Base-by-base conservation (phyloP, 1,284 basidiomycete species). In the Xerocomus amazonicus region DNA sequence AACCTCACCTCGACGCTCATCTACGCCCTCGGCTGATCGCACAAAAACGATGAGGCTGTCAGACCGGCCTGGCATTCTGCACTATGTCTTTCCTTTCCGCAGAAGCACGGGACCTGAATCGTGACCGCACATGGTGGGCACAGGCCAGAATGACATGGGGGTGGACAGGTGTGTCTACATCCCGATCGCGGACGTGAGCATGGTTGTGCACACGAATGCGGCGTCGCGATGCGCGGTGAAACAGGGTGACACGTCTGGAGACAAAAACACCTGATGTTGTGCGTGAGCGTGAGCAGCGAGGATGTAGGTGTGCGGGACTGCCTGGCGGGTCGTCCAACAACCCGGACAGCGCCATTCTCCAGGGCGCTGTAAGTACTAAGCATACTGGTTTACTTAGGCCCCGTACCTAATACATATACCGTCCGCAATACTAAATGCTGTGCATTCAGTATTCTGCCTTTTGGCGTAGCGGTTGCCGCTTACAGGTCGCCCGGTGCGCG, bases 321-420 rank as follows among this genome's bases (percentile, higher is more conserved):
- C 67, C 39, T 76, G 74, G 26, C 92, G 74, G 53, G 83, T 85
- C 4, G 81, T 81, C 61, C 92, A 91, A 70, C 92, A 95, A 0
- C 90, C 90, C 91, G 92, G 92, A 67, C 92, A 95, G 49, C 86
- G 75, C 92, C 92, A 94, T 60, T 91, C 87, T 1, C 84, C 84
- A 29, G 74, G 73, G 44, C 73, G 73, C 28, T n/a, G n/a, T n/a
- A n/a, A n/a, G n/a, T n/a, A n/a, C n/a, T n/a, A n/a, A 23, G 19
- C 19, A 23, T 4, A 23, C 19, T 4, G 19, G 19, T 4, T 3
- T 23, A 23, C 19, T 23, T 23, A 4, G 19, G 19, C 3, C 19
- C 19, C 19, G 19, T 23, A 23, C 19, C 19, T 23, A 23, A 4
- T 23, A 23, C 19, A 23, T 23, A 23, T 3, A 23, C 19, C 19